Base-by-base conservation (phyloP, 2,329 filamentous ascomycete genomes). In the Talaromyces sp. region DNA sequence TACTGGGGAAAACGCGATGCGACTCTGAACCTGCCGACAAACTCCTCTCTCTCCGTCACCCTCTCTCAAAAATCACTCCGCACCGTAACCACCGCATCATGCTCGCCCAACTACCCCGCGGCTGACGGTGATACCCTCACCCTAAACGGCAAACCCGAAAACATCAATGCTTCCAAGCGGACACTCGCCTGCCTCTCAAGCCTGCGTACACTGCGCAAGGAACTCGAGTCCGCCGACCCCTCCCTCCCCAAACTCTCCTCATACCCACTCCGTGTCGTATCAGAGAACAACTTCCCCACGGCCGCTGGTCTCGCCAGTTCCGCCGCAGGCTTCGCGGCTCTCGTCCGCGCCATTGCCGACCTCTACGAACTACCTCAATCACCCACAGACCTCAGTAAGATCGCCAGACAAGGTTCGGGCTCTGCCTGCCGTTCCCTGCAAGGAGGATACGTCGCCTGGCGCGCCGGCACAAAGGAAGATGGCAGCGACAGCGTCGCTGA, bases 251-350 rank as follows among this genome's bases (percentile, higher is more conserved):
- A 91, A 78, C 88, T 99, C 65, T 91, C 92, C 11, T 76, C 84
- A 61, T 84, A 91, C 73, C 88, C 91, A 38, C 87, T 99, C 68
- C 91, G 89, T 72, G 89, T 99, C 70, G 93, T 97, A 65, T 95
- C 91, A 65, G 91, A 95, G 82, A 99, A 99, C 86, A 99, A 99
- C 85, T 99, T 99, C 85, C 95, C 95, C 69, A 99, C 95, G 2
- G 95, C 95, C 29, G 95, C 95, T 4, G 95, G 95, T 6, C 88
- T 99, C 31, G 86, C 86, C 47, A 84, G 83, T 70, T 84, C 82
- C 25, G 87, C 86, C n/a, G 86, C 87, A n/a, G 87, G 87, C 27
- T 88, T 89, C 70, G 87, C 87, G 40, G 86, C 87, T 13, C 80
- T 89, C 0, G 85, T 98, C 22, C 87, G 93, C 66, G 93, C 80